Evolutionary conservation across 768 basidiomycete species (phyloP).

Genomic region (Rossbeevera mucosa): DNA sequence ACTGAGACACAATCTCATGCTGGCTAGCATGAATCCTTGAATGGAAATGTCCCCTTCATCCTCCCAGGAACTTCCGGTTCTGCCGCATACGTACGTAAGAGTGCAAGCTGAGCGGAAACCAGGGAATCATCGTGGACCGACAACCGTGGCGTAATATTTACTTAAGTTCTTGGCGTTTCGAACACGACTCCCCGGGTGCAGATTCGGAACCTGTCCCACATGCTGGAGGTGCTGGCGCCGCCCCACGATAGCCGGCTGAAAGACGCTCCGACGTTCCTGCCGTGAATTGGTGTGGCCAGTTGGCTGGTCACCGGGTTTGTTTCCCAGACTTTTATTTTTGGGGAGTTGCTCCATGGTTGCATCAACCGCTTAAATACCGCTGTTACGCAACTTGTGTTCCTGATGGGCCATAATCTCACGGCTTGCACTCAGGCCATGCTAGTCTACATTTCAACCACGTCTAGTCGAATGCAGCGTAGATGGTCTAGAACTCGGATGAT

Average conservation of each 20-base stretch:
- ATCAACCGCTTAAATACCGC: too few relatives aligned
- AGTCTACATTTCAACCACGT: too few relatives aligned
- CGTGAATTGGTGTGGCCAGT: background rate
- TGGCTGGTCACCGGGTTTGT: background rate
- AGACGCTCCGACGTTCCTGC: background rate
- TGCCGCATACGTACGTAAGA: background rate
- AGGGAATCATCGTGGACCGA: background rate
- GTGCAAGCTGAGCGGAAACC: background rate
- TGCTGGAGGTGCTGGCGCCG: background rate
- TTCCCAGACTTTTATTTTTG: background rate
- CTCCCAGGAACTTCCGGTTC: background rate
- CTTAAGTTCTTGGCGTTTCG: background rate
- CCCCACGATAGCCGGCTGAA: background rate
- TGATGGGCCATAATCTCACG: too few relatives aligned
- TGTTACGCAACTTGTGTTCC: too few relatives aligned
- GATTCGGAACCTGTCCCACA: background rate
- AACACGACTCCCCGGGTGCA: background rate
- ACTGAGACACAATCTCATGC: constrained; percentile 7
- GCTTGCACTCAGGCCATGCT: too few relatives aligned
- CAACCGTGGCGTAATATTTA: background rate
- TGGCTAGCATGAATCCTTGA: background rate
- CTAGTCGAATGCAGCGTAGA: too few relatives aligned
- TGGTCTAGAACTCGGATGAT: too few relatives aligned
- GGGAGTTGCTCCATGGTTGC: too few relatives aligned
- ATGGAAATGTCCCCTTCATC: background rate